Conservation (phyloP, 2,329 filamentous ascomycete species). For the Sporothrix luriei region DNA sequence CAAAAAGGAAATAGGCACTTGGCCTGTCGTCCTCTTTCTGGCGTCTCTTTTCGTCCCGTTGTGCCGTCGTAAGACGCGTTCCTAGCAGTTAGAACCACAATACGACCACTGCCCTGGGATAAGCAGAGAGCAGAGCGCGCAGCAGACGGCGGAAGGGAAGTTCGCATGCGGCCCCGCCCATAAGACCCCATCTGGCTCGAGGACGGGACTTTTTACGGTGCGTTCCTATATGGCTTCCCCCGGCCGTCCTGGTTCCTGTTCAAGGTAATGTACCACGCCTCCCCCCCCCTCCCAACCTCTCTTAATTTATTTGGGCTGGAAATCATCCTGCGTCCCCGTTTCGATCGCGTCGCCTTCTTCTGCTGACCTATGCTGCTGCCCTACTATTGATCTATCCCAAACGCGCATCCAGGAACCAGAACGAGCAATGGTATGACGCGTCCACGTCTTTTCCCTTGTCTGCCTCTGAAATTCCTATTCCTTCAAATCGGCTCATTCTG, state of each 20-base stretch:
- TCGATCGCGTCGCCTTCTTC: not conserved
- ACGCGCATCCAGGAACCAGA: slow-evolving; percentile 14
- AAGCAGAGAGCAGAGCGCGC: not conserved
- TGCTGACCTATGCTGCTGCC: not conserved
- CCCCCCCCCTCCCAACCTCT: not conserved
- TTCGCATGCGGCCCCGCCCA: not conserved
- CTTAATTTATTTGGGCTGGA: not conserved
- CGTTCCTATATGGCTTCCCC: not conserved
- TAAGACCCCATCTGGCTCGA: not conserved
- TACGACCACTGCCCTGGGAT: not conserved
- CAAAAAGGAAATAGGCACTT: slow-evolving; percentile 22
- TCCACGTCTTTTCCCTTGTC: not conserved
- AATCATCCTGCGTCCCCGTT: not conserved
- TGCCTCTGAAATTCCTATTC: not conserved
- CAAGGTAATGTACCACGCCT: not conserved
- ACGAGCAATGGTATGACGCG: not conserved
- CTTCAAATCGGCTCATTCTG: not conserved
- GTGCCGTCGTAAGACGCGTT: not conserved
- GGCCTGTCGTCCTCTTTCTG: not conserved
- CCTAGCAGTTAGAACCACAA: not conserved
- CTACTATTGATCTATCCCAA: slow-evolving; percentile 12
- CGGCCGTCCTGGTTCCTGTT: not conserved
- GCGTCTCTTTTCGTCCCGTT: not conserved
- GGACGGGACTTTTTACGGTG: not conserved
- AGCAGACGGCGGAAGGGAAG: not conserved